These are phyloP conservation scores for Grosmannia huntii DNA, from an alignment of 2,329 filamentous ascomycete species.

Conservation along the genomic window DNA sequence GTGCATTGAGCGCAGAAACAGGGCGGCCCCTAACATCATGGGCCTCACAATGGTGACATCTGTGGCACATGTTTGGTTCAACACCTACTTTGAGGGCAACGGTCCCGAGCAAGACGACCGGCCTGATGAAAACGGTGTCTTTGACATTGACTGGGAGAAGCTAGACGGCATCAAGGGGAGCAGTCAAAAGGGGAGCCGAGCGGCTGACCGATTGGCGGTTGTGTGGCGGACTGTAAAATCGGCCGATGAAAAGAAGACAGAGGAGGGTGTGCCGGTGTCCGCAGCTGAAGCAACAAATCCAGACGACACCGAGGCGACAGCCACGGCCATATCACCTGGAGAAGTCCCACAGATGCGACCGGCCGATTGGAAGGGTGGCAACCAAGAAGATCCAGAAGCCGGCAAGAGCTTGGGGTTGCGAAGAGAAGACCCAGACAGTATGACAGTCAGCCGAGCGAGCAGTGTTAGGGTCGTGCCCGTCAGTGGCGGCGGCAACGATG, in stretches of 20 bases:
- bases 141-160: constrained; percentile 45
- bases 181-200: constrained; percentile 64
- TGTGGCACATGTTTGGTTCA: constrained; percentile 95
- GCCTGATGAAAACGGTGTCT: constrained; percentile 53
- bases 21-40: constrained; percentile 54
- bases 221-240: constrained; percentile 53
- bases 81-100: constrained; percentile 78
- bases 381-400: constrained; percentile 31
- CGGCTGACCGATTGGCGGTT: constrained; percentile 70
- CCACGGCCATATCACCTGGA: constrained; percentile 34
- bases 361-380: constrained; percentile 61
- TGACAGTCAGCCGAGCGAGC: constrained; percentile 57
- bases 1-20: constrained; percentile 75
- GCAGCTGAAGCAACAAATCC: neutral
- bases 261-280: neutral
- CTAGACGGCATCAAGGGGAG: constrained; percentile 96
- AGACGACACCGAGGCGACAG: constrained; percentile 5
- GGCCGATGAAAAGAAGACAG: constrained; percentile 10
- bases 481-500: constrained; percentile 7
- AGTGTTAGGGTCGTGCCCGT: constrained; percentile 39
- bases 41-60: constrained; percentile 84
- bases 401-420: constrained; percentile 58
- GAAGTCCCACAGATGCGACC: constrained; percentile 56
- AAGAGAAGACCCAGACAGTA: constrained; percentile 50
- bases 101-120: constrained; percentile 56